Percentiles rank a stretch among this genome's conserved stretches.
These are phyloP conservation scores for Mycena alexandri DNA, from an alignment of 768 basidiomycete genomes.

Conservation along the genomic window DNA sequence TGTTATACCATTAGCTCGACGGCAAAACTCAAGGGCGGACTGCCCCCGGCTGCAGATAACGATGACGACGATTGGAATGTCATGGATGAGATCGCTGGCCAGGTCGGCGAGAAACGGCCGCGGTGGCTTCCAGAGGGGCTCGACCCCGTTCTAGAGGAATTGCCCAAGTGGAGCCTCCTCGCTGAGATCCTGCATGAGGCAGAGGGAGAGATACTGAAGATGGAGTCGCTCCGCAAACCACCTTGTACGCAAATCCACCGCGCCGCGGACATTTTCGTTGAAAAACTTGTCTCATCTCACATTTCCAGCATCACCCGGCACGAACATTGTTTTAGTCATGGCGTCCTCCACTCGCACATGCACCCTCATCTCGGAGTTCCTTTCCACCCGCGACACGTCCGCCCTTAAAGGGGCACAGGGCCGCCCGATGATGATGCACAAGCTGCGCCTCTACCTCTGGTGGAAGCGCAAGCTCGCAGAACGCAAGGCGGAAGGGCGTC, in stretches of 20 bases:
- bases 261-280: background rate
- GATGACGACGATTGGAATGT: constrained; percentile 83
- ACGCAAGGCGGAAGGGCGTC: constrained; percentile 52
- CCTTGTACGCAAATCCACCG: constrained; percentile 13
- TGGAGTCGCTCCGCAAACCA: constrained; percentile 57
- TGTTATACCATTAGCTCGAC: constrained; percentile 71
- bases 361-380: constrained; percentile 81
- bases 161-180: constrained; percentile 93
- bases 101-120: constrained; percentile 50
- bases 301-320: constrained; percentile 58
- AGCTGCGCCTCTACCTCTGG: constrained; percentile 78
- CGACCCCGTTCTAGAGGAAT: constrained; percentile 91
- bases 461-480: constrained; percentile 77
- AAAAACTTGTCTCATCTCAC: background rate
- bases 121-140: constrained; percentile 82
- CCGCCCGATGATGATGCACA: constrained; percentile 82
- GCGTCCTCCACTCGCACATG: constrained; percentile 83
- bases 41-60: constrained; percentile 61
- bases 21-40: constrained; percentile 41
- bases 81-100: constrained; percentile 72
- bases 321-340: constrained; percentile 90
- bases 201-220: constrained; percentile 84
- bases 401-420: constrained; percentile 75
- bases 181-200: constrained; percentile 88
- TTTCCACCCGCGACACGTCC: constrained; percentile 71